Conservation (phyloP, 345 rosid species). For the Hevea brasiliensis region DNA sequence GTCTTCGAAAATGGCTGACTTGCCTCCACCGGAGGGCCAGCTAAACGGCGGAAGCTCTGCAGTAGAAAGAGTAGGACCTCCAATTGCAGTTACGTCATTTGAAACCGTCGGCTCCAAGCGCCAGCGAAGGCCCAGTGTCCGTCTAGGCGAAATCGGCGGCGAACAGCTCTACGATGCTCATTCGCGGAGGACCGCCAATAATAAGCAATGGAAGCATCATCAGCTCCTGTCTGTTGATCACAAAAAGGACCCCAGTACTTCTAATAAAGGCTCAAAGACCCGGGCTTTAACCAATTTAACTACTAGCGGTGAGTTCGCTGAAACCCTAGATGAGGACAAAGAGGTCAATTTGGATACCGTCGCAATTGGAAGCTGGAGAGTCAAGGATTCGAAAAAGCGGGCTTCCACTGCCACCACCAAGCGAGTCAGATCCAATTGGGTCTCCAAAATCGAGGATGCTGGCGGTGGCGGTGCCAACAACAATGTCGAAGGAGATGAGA, state of each 20-base stretch:
- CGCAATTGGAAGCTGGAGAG: constrained; percentile 70
- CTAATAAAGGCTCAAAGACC: constrained; percentile 50
- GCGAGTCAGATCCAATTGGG: constrained; percentile 67
- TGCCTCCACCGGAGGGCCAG: constrained; percentile 45
- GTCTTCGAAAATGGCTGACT: constrained; percentile 49
- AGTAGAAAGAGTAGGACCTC: constrained; percentile 25
- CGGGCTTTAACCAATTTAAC: constrained; percentile 59
- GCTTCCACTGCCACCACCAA: constrained; percentile 38
- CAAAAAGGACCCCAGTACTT: constrained; percentile 28
- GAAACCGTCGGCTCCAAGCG: constrained; percentile 72
- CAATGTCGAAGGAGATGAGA: constrained; percentile 45
- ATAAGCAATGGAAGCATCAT: constrained; percentile 35
- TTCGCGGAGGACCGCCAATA: constrained; percentile 37
- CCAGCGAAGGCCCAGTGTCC: constrained; percentile 82
- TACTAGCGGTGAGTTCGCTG: constrained; percentile 40
- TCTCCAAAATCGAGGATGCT: constrained; percentile 47
- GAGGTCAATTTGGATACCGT: constrained; percentile 50
- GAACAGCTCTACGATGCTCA: constrained; percentile 57
- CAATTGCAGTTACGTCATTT: constrained; percentile 35
- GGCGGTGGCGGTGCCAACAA: constrained; percentile 28
- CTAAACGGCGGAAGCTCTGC: constrained; percentile 36
- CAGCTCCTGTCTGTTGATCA: constrained; percentile 17
- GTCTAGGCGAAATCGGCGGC: constrained; percentile 90
- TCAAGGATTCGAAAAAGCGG: constrained; percentile 49
- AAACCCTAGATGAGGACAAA: constrained; percentile 54